Conservation (phyloP, 2,329 filamentous ascomycete genomes). For the Phialocephala sp. region DNA sequence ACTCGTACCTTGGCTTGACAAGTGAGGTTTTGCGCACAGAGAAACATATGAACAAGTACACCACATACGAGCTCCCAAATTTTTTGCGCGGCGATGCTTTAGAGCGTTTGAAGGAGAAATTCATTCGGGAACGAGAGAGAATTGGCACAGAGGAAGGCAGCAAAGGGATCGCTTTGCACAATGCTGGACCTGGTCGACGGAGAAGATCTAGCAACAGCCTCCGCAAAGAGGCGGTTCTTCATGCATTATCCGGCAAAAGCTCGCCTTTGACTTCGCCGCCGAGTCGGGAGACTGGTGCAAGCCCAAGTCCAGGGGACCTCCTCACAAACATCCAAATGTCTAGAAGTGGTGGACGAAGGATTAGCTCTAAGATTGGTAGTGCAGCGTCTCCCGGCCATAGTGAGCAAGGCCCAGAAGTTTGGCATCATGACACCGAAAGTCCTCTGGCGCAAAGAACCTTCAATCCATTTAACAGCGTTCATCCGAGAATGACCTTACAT, state of each 20-base stretch:
- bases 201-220: slow-evolving; percentile 76
- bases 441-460: slow-evolving; percentile 54
- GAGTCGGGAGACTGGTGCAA: slow-evolving; percentile 43
- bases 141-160: slow-evolving; percentile 79
- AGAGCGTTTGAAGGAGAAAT: slow-evolving; percentile 89
- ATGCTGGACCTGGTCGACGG: slow-evolving; percentile 68
- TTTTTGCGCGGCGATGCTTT: slow-evolving; percentile 84
- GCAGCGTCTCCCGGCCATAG: slow-evolving; percentile 29
- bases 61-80: slow-evolving; percentile 88
- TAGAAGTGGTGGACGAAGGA: slow-evolving; percentile 59
- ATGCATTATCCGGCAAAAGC: slow-evolving; percentile 52
- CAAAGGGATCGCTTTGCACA: slow-evolving; percentile 96
- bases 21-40: slow-evolving; percentile 92
- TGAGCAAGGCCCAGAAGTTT: slow-evolving; percentile 41
- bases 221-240: slow-evolving; percentile 78
- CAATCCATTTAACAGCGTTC: slow-evolving; percentile 60
- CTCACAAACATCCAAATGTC: slow-evolving; percentile 78
- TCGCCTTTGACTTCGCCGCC: slow-evolving; percentile 38
- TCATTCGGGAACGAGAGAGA: slow-evolving; percentile 81
- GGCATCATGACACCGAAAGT: slow-evolving; percentile 41
- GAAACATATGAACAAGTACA: slow-evolving; percentile 91
- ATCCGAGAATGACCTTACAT: slow-evolving; percentile 60
- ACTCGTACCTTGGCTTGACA: slow-evolving; percentile 90
- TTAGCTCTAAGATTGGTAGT: slow-evolving; percentile 25
- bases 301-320: slow-evolving; percentile 76